phyloP scores from a whole-genome alignment of 1,284 basidiomycete genomes.

The Lentinus polychrous region DNA sequence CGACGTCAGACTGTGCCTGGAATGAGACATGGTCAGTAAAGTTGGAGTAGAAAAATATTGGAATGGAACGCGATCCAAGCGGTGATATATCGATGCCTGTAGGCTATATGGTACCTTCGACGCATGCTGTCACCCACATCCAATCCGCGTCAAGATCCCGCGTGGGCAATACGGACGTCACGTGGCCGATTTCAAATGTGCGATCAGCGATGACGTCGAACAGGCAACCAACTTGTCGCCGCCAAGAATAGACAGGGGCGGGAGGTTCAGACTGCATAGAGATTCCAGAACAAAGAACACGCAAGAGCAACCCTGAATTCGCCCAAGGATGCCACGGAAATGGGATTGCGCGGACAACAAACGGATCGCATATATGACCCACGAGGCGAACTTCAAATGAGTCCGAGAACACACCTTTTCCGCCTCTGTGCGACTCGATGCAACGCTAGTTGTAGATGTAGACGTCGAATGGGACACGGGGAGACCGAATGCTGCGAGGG shows the following conservation, averaged over 20 bases:
- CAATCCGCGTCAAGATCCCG: neutral
- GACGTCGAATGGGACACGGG: slow-evolving; percentile 4
- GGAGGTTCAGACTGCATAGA: too few relatives aligned
- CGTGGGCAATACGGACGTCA: too few relatives aligned
- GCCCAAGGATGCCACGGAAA: too few relatives aligned
- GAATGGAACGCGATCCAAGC: neutral
- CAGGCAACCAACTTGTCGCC: too few relatives aligned
- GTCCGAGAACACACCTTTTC: slow-evolving; percentile 7
- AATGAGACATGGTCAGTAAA: neutral
- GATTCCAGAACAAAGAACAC: too few relatives aligned
- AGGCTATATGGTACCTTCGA: too few relatives aligned
- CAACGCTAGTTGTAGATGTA: slow-evolving; percentile 2
- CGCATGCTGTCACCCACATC: neutral
- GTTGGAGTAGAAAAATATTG: slow-evolving; percentile 1
- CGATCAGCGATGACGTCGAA: too few relatives aligned
- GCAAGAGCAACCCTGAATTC: too few relatives aligned
- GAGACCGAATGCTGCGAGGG: slow-evolving; percentile 15
- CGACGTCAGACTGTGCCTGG: slow-evolving; percentile 9
- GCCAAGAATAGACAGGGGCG: too few relatives aligned
- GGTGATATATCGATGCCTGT: too few relatives aligned
- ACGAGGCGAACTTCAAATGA: slow-evolving; percentile 1
- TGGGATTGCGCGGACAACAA: too few relatives aligned
- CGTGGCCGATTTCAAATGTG: neutral
- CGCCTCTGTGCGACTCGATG: slow-evolving; percentile 7
- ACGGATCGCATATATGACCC: neutral